phyloP scores from a whole-genome alignment of 371 early-diverging fungal genomes.

The Capillidium heterosporum region DNA sequence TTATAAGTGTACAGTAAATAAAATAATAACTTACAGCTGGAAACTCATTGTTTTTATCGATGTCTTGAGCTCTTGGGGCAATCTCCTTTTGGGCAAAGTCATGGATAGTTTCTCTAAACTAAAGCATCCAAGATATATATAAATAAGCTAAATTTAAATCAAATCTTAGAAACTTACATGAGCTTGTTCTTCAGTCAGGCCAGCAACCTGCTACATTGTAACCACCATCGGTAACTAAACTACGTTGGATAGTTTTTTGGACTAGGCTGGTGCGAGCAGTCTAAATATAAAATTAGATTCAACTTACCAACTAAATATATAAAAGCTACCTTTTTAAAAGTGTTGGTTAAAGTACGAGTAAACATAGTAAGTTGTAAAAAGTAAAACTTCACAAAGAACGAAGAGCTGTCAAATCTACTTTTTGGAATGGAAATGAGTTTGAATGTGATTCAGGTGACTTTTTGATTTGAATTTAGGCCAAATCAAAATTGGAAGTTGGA shows the following conservation, averaged over 20 bases:
- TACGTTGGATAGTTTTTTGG: neutral
- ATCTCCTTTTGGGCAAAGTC: conserved; percentile 70
- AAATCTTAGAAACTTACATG: conserved; percentile 1
- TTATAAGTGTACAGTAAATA: neutral
- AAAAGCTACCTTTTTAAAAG: no score
- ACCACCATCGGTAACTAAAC: conserved; percentile 5
- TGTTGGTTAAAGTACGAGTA: no score
- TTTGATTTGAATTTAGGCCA: no score
- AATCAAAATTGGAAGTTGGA: no score
- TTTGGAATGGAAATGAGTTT: no score
- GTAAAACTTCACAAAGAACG: no score
- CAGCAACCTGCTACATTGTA: conserved; percentile 6
- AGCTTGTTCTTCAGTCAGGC: conserved; percentile 7
- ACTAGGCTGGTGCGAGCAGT: no score
- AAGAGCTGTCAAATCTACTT: no score
- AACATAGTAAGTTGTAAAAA: no score
- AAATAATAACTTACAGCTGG: conserved; percentile 34
- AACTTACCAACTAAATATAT: no score
- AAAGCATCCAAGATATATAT: neutral
- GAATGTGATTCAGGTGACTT: no score
- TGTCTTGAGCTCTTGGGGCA: conserved; percentile 59
- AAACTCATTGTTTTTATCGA: conserved; percentile 75
- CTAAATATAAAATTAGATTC: no score
- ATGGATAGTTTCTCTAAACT: conserved; percentile 52
- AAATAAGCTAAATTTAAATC: neutral